Evolutionary conservation across 2,329 filamentous ascomycete species (phyloP).

Genomic region (Ceratocystis harringtonii): DNA sequence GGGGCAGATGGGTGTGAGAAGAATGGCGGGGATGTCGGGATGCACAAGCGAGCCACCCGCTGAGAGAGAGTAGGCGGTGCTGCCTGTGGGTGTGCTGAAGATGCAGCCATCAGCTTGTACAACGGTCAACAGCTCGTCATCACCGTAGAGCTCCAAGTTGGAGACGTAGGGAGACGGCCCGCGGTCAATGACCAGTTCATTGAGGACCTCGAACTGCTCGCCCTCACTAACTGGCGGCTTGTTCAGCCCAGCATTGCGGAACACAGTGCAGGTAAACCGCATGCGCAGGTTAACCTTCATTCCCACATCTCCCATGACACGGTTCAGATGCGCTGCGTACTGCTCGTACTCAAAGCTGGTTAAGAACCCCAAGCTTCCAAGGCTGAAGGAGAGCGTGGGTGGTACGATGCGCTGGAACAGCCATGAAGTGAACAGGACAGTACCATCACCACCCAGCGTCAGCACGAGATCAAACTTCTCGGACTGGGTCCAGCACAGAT

Average conservation of each 20-base stretch:
- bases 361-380: slow-evolving; percentile 75
- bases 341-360: slow-evolving; percentile 77
- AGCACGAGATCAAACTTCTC: slow-evolving; percentile 93
- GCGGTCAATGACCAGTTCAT: slow-evolving; percentile 95
- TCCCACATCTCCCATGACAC: slow-evolving; percentile 81
- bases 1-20: slow-evolving; percentile 92
- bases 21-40: slow-evolving; percentile 89
- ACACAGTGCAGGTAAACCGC: slow-evolving; percentile 97
- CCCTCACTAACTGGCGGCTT: slow-evolving; percentile 54
- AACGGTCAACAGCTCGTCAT: slow-evolving; percentile 86
- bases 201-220: slow-evolving; percentile 94
- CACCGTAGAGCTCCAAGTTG: slow-evolving; percentile 88
- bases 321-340: slow-evolving; percentile 75
- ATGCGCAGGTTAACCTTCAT: slow-evolving; percentile 97
- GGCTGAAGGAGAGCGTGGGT: slow-evolving; percentile 68
- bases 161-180: slow-evolving; percentile 95
- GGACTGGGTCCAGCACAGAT: slow-evolving; percentile 83
- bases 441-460: slow-evolving; percentile 74
- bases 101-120: slow-evolving; percentile 96
- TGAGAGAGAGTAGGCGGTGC: slow-evolving; percentile 89
- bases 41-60: slow-evolving; percentile 92
- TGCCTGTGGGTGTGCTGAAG: slow-evolving; percentile 88
- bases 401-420: slow-evolving; percentile 83
- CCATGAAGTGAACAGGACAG: slow-evolving; percentile 78
- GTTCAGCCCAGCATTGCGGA: slow-evolving; percentile 48